phyloP scores from a whole-genome alignment of 176 grass and related monocot genomes.

The Hsuehochloa calcarea region DNA sequence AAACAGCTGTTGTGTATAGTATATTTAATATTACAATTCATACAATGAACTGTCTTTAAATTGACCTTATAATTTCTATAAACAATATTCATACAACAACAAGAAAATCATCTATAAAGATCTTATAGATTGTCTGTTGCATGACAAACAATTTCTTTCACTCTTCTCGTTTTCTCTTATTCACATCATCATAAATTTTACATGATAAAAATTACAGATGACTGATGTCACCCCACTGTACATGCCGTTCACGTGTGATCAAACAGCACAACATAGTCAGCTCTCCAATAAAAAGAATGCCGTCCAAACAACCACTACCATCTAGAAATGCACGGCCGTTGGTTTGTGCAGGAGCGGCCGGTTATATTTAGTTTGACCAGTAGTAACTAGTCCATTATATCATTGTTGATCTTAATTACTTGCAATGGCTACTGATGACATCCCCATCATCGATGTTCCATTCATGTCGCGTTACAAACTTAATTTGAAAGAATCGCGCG shows the following conservation, averaged over 20 bases:
- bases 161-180: too few relatives aligned
- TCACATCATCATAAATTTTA: too few relatives aligned
- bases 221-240: too few relatives aligned
- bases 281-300: constrained; percentile 32
- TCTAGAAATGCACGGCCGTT: constrained; percentile 18
- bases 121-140: too few relatives aligned
- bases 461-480: constrained; percentile 6
- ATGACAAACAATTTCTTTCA: too few relatives aligned
- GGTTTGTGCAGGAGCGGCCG: not conserved
- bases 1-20: too few relatives aligned
- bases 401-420: constrained; percentile 1
- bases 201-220: too few relatives aligned
- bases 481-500: constrained; percentile 31
- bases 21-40: too few relatives aligned
- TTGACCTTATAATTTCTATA: too few relatives aligned
- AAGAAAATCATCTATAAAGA: too few relatives aligned
- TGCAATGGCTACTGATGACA: not conserved
- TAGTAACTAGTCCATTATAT: not conserved
- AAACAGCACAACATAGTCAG: constrained; percentile 18
- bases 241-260: not conserved
- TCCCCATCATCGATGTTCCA: constrained; percentile 24
- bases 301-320: constrained; percentile 50
- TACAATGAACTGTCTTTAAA: too few relatives aligned
- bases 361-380: constrained; percentile 28
- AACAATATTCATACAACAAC: too few relatives aligned